Percentiles rank a stretch among this genome's conserved stretches.
These are phyloP conservation scores for Aspergillus viridinutans DNA, from an alignment of 2,329 filamentous ascomycete genomes.

Conservation along the genomic window DNA sequence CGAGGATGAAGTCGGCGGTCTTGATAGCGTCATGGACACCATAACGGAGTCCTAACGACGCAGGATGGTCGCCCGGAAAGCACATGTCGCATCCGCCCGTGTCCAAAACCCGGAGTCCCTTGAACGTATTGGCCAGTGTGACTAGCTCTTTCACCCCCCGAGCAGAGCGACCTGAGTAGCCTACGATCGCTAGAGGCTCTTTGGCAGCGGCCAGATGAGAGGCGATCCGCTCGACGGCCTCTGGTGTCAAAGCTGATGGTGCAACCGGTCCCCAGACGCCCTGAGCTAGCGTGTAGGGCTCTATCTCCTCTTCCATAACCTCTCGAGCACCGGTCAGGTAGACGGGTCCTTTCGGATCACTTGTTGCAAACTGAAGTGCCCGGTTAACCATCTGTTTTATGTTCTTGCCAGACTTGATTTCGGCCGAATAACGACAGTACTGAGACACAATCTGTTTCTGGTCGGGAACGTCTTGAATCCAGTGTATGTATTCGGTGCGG, in stretches of 20 bases:
- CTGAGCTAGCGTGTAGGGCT: constrained; percentile 66
- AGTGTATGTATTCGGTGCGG: constrained; percentile 81
- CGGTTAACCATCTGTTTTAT: constrained; percentile 87
- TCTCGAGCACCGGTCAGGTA: constrained; percentile 76
- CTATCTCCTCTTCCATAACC: constrained; percentile 79
- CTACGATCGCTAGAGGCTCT: constrained; percentile 47
- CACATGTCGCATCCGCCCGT: constrained; percentile 52
- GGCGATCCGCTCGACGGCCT: constrained; percentile 43
- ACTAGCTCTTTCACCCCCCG: constrained; percentile 44
- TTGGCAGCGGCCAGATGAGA: constrained; percentile 44
- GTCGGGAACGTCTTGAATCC: constrained; percentile 79
- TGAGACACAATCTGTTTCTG: constrained; percentile 76
- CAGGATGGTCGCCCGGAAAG: constrained; percentile 46
- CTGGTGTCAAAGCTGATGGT: constrained; percentile 57
- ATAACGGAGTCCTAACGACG: constrained; percentile 66
- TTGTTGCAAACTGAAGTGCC: constrained; percentile 74
- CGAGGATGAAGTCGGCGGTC: constrained; percentile 76
- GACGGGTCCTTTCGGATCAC: constrained; percentile 72
- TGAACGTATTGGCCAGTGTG: constrained; percentile 44
- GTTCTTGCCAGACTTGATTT: constrained; percentile 79
- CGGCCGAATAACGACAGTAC: constrained; percentile 78
- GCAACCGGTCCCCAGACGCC: constrained; percentile 66
- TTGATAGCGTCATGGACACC: constrained; percentile 69
- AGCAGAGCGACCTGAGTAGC: constrained; percentile 47
- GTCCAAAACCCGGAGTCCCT: constrained; percentile 49